These are phyloP conservation scores for Arthonia radiata DNA, from an alignment of 495 filamentous ascomycete genomes.

Conservation along the genomic window DNA sequence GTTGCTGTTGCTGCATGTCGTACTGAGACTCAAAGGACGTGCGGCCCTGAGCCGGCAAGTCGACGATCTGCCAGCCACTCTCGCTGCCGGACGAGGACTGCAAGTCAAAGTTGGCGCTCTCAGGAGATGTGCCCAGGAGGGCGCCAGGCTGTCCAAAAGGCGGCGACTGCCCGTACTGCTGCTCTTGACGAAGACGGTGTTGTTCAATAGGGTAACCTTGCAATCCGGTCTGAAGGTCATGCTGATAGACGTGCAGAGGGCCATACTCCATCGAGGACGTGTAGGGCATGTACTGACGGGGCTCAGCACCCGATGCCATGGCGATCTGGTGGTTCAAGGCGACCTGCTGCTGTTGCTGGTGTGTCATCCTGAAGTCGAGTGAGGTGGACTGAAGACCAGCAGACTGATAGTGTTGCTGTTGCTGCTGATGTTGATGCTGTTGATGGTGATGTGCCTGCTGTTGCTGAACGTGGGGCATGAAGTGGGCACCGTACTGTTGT, in stretches of 20 bases:
- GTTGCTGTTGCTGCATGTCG: constrained; percentile 22
- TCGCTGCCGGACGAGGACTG: constrained; percentile 53
- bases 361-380: constrained; percentile 6
- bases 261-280: constrained; percentile 4
- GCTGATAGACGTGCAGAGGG: background rate
- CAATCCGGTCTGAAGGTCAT: too few species aligned
- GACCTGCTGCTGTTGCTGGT: constrained; percentile 5
- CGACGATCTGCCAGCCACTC: constrained; percentile 58
- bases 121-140: constrained; percentile 65
- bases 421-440: constrained; percentile 20
- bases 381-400: constrained; percentile 9
- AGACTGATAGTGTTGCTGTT: constrained; percentile 20
- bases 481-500: too few species aligned
- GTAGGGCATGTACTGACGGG: constrained; percentile 4
- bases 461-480: constrained; percentile 26
- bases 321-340: constrained; percentile 3
- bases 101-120: constrained; percentile 64
- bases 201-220: constrained; percentile 4
- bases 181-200: constrained; percentile 1
- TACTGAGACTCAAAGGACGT: constrained; percentile 26
- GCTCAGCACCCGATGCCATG: constrained; percentile 3
- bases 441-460: constrained; percentile 24
- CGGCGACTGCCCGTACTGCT: constrained; percentile 2
- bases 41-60: constrained; percentile 25
- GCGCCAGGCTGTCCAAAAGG: constrained; percentile 28